A percentile compares a stretch with the other conserved stretches of the same genome.
Conservation (phyloP, 345 rosid species). For the Ceriops zippeliana region DNA sequence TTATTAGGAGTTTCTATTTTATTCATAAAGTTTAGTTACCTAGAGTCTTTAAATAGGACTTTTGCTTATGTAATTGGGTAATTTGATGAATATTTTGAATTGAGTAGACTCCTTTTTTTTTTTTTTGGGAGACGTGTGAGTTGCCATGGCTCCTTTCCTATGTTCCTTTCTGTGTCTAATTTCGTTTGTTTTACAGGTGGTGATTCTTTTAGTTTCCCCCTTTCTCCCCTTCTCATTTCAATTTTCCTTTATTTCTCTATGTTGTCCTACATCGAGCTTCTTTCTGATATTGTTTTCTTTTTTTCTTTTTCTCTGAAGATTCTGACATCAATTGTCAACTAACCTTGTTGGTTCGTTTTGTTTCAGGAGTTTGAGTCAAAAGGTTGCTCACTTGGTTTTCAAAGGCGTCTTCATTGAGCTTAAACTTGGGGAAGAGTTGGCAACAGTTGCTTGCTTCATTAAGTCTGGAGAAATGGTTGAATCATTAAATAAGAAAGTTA, state of each 20-base stretch:
- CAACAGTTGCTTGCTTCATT: conserved; percentile 35
- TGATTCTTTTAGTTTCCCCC: too few relatives aligned
- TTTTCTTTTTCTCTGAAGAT: background rate
- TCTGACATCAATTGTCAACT: background rate
- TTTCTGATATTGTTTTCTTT: background rate
- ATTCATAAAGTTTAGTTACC: too few relatives aligned
- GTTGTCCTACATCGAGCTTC: background rate
- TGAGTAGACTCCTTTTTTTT: too few relatives aligned
- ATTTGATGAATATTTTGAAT: too few relatives aligned
- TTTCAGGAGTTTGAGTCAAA: conserved; percentile 47
- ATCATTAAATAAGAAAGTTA: conserved; percentile 49
- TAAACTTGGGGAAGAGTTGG: conserved; percentile 61
- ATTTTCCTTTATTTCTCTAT: background rate
- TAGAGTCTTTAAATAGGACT: too few relatives aligned
- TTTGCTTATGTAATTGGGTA: too few relatives aligned
- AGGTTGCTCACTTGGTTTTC: conserved; percentile 50
- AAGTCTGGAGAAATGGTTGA: conserved; percentile 49
- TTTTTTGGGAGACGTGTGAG: too few relatives aligned
- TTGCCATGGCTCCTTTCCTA: too few relatives aligned
- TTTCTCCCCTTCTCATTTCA: background rate
- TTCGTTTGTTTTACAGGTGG: too few relatives aligned
- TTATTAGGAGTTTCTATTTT: too few relatives aligned
- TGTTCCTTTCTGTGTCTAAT: too few relatives aligned
- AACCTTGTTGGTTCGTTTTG: conserved; percentile 13
- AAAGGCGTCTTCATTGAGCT: conserved; percentile 52